phyloP scores from a whole-genome alignment of 768 basidiomycete species.

The Phanerodontia chrysosporium region DNA sequence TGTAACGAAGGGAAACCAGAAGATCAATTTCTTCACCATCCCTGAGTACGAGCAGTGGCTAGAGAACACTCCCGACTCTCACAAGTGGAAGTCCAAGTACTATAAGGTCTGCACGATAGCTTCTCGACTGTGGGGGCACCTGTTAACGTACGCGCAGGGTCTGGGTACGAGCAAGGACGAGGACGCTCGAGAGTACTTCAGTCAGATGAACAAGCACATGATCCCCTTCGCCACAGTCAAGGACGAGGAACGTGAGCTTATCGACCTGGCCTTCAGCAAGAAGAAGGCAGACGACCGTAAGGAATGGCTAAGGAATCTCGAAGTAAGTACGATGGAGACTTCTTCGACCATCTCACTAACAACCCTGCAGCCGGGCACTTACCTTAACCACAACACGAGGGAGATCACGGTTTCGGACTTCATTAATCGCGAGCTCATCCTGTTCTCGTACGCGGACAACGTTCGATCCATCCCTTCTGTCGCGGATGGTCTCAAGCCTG shows the following conservation, averaged over 20 bases:
- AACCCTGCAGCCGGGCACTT: conserved; percentile 77
- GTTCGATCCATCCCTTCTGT: conserved; percentile 95
- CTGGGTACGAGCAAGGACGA: conserved; percentile 88
- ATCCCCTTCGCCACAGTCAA: conserved; percentile 84
- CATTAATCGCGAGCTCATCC: conserved; percentile 95
- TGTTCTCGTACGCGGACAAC: conserved; percentile 99
- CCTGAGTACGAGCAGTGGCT: conserved; percentile 95
- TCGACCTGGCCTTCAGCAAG: conserved; percentile 99
- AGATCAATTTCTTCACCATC: conserved; percentile 91
- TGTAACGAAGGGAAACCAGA: conserved; percentile 73
- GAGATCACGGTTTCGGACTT: conserved; percentile 90
- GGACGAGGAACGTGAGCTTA: conserved; percentile 80
- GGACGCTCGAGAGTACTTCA: conserved; percentile 92
- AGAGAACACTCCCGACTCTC: conserved; percentile 66
- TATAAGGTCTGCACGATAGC: conserved; percentile 70
- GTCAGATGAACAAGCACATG: conserved; percentile 89
- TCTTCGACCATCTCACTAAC: background rate
- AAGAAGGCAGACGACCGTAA: conserved; percentile 98
- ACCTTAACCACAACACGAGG: conserved; percentile 80
- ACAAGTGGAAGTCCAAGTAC: conserved; percentile 92
- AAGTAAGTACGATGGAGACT: conserved; percentile 38
- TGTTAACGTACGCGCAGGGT: conserved; percentile 56
- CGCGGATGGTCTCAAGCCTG: conserved; percentile 93
- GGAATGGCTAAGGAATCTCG: conserved; percentile 95
- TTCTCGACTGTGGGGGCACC: background rate